These are phyloP conservation scores for Penicillium longicatenatum DNA, from an alignment of 495 filamentous ascomycete genomes.

Conservation along the genomic window DNA sequence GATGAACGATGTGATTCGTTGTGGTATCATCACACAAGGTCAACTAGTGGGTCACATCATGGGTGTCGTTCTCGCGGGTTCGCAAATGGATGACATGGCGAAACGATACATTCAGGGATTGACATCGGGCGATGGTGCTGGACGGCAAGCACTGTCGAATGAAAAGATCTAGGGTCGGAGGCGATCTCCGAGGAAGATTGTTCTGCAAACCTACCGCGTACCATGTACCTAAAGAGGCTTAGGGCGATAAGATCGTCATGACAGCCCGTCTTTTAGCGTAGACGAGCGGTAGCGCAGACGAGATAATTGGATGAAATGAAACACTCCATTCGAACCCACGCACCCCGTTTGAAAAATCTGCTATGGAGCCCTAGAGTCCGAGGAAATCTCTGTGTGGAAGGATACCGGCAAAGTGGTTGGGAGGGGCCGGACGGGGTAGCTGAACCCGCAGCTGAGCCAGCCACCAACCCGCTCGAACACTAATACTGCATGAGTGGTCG, in stretches of 20 bases:
- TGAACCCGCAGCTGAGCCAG: not conserved
- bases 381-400: no score
- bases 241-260: not conserved
- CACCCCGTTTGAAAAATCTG: no score
- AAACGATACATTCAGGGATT: constrained; percentile 13
- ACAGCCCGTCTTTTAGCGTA: not conserved
- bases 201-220: not conserved
- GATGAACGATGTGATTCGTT: constrained; percentile 16
- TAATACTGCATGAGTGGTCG: not conserved
- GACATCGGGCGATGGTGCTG: constrained; percentile 10
- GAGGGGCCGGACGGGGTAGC: not conserved
- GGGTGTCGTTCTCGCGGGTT: constrained; percentile 10
- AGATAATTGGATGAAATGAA: not conserved
- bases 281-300: not conserved
- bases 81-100: constrained; percentile 11
- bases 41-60: constrained; percentile 14
- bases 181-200: not conserved
- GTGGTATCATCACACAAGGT: constrained; percentile 19
- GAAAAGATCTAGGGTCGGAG: constrained; percentile 6
- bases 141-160: constrained; percentile 15
- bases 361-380: no score
- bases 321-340: no score
- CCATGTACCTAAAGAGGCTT: not conserved
- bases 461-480: not conserved
- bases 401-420: no score